Percentiles rank a stretch among this genome's conserved stretches.
Conservation (phyloP, 73 alveolate genomes). For the Tetrahymena malaccensis region DNA sequence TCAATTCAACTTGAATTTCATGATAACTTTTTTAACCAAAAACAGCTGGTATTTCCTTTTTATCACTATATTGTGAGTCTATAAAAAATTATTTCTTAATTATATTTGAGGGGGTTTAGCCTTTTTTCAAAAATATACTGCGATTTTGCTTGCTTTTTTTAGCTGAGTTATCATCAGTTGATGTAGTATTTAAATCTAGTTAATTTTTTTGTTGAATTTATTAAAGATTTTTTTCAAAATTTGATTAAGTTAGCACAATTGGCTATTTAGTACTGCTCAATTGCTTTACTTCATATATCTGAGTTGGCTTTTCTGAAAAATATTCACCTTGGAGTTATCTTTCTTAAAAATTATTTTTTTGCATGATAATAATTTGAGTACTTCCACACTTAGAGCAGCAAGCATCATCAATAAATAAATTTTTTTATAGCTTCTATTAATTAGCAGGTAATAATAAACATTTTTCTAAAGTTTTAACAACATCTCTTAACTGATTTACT, state of each 20-base stretch:
- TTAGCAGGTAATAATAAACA: background rate
- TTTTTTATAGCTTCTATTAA: background rate
- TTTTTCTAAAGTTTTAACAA: background rate
- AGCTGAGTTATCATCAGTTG: background rate
- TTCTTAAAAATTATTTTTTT: background rate
- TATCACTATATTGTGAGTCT: background rate
- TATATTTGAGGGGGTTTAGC: background rate
- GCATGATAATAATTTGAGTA: background rate
- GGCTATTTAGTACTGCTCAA: background rate
- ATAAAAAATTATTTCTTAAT: background rate
- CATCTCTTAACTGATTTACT: background rate
- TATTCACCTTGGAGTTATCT: background rate
- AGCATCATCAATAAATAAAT: background rate
- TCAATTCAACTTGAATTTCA: background rate
- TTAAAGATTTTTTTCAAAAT: background rate
- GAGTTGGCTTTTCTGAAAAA: background rate
- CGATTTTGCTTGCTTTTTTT: background rate
- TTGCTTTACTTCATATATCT: background rate
- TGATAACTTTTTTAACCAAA: background rate
- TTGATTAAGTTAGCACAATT: background rate
- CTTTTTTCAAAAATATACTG: background rate
- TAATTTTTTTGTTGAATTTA: background rate
- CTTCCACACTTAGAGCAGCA: background rate
- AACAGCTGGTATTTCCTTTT: background rate
- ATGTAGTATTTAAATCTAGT: background rate